These are phyloP conservation scores for Xenoacremonium recifei DNA, from an alignment of 2,329 filamentous ascomycete genomes.

Conservation along the genomic window DNA sequence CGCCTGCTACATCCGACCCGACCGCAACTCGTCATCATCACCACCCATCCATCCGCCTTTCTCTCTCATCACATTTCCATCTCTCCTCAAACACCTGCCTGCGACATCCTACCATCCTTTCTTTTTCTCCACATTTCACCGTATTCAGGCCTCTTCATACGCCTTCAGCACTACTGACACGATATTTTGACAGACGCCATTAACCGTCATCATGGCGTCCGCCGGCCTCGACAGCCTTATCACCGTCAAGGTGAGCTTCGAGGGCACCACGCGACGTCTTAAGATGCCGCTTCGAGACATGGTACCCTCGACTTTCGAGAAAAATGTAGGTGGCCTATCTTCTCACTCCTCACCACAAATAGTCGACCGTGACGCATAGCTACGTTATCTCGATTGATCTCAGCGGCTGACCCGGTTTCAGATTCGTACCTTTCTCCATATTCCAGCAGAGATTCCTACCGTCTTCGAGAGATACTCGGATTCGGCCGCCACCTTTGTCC, in stretches of 20 bases:
- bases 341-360: slow-evolving; percentile 1
- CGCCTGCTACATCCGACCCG: too few relatives aligned
- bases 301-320: slow-evolving; percentile 68
- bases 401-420: slow-evolving; percentile 10
- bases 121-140: too few relatives aligned
- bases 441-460: slow-evolving; percentile 37
- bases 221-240: slow-evolving; percentile 46
- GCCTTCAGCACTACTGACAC: too few relatives aligned
- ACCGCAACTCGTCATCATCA: slow-evolving; percentile 17
- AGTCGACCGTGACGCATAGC: too few relatives aligned
- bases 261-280: slow-evolving; percentile 75
- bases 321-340: slow-evolving; percentile 66
- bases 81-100: too few relatives aligned
- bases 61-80: slow-evolving; percentile 5
- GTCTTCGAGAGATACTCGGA: slow-evolving; percentile 93
- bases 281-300: slow-evolving; percentile 89
- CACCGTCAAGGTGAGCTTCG: slow-evolving; percentile 80
- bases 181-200: too few relatives aligned
- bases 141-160: too few relatives aligned
- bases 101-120: too few relatives aligned
- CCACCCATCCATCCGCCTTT: slow-evolving; percentile 13
- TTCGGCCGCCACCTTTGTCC: slow-evolving; percentile 77
- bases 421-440: slow-evolving; percentile 36
- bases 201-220: slow-evolving; percentile 27
- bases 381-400: too few relatives aligned